Base-by-base conservation (phyloP, 2,329 filamentous ascomycete genomes). In the Fusarium pseudonygamai region DNA sequence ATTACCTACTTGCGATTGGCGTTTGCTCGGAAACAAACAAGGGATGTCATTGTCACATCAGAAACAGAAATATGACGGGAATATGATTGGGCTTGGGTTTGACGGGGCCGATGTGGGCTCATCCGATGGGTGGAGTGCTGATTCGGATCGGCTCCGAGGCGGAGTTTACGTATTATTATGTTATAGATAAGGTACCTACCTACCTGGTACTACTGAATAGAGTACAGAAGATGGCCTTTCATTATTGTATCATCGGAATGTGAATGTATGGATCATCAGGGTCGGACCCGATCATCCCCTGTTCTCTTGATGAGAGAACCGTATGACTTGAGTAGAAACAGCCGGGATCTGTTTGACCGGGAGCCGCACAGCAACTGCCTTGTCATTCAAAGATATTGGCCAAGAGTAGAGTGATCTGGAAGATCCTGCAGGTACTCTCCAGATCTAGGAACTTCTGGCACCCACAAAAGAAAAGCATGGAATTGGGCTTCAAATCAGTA, bases 11-110 rank as follows among this genome's bases (percentile, higher is more conserved):
- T 55, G 59, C 67, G 68, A 62, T 50, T 65, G 75, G 75, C 62
- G 75, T 77, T 74, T 63, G 26, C 46, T 55, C 58, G 69, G 69
- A 69, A 72, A 65, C 40, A 57, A 60, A 55, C 40, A 64, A 65
- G 69, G 37, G 32, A 66, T 28, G 53, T 28, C 37, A 60, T 28
- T 22, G 18, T 40, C 45, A 24, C 42, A 24, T 60, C 36, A 58
- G 36, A 53, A 39, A 39, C 37, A 39, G 37, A 22, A 37, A 26
- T 26, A 39, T 37, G 34, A 28, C 32, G 11, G 50, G 50, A 26
- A 55, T 36, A 6, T 53, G 50, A 37, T 24, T 53, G 49, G 49
- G 32, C 49, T 53, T 53, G 30, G 40, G 40, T 39, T 40, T 34
- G 60, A 59, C 67, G 67, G 67, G 60, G 67, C 66, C 52, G 67